Percentiles rank a stretch among this genome's conserved stretches.
These are phyloP conservation scores for Mycena galopus DNA, from an alignment of 768 basidiomycete genomes.

Conservation along the genomic window DNA sequence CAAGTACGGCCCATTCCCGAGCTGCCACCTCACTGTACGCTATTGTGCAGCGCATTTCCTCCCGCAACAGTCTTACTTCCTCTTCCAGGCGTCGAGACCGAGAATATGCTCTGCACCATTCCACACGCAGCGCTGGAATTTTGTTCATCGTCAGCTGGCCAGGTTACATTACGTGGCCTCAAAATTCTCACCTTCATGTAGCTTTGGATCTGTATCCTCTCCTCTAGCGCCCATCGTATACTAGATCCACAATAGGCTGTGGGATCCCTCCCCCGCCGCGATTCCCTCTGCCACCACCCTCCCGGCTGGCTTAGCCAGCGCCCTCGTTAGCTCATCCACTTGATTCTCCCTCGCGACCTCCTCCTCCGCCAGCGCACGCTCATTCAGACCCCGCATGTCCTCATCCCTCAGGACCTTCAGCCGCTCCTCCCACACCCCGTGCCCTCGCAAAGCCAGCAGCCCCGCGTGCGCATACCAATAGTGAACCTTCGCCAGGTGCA, in stretches of 20 bases:
- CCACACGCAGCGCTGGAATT: neutral
- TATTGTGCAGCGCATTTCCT: neutral
- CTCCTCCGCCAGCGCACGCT: too few species aligned
- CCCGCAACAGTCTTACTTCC: neutral
- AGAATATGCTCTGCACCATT: neutral
- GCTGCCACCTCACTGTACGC: neutral
- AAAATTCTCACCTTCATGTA: neutral
- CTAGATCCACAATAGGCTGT: too few species aligned
- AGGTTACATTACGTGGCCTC: too few species aligned
- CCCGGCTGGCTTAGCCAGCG: too few species aligned
- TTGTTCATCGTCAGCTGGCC: neutral
- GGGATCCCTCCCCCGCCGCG: too few species aligned
- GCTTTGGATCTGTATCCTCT: neutral
- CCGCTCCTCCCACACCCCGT: neutral
- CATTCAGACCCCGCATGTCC: too few species aligned
- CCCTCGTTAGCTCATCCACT: too few species aligned
- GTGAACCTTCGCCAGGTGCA: neutral
- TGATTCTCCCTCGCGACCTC: too few species aligned
- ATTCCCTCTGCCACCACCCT: too few species aligned
- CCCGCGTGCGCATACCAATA: neutral
- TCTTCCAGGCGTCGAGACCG: neutral
- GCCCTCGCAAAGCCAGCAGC: neutral
- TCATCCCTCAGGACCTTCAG: too few species aligned
- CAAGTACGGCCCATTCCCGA: neutral
- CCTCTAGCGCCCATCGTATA: neutral